Evolutionary conservation across 148 eudicot species (phyloP).

Genomic region (Euryodendron excelsum): DNA sequence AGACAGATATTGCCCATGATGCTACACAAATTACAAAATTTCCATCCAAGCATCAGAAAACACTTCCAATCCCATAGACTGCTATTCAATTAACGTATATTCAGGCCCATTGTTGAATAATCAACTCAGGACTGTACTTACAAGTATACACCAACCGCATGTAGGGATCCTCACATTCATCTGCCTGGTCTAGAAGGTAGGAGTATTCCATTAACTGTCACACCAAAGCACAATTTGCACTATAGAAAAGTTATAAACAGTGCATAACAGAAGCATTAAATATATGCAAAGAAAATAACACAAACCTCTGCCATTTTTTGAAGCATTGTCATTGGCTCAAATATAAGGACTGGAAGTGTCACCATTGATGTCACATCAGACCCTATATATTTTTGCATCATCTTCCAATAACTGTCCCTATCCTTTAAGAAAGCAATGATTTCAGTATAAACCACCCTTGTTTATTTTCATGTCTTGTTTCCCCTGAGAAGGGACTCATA

Average conservation of each 20-base stretch:
- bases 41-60: not conserved
- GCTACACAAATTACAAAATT: slow-evolving; percentile 42
- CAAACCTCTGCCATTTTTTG: slow-evolving; percentile 97
- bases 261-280: not conserved
- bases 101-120: not conserved
- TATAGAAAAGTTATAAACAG: not conserved
- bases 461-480: too few relatives aligned
- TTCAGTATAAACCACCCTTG: too few relatives aligned
- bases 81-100: not conserved
- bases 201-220: slow-evolving; percentile 86
- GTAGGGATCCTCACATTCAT: slow-evolving; percentile 88
- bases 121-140: slow-evolving; percentile 28
- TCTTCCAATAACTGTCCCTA: slow-evolving; percentile 82
- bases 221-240: slow-evolving; percentile 13
- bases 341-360: slow-evolving; percentile 84
- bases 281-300: slow-evolving; percentile 8
- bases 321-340: slow-evolving; percentile 96
- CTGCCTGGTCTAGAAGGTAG: slow-evolving; percentile 76
- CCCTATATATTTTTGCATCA: slow-evolving; percentile 91
- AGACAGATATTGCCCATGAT: slow-evolving; percentile 81
- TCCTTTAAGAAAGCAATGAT: slow-evolving; percentile 50
- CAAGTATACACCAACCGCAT: slow-evolving; percentile 80
- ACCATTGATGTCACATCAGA: slow-evolving; percentile 94
- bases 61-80: not conserved
- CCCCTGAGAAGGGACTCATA: too few relatives aligned